phyloP scores from a whole-genome alignment of 495 filamentous ascomycete species.

The Hyaloscypha hepaticicola region DNA sequence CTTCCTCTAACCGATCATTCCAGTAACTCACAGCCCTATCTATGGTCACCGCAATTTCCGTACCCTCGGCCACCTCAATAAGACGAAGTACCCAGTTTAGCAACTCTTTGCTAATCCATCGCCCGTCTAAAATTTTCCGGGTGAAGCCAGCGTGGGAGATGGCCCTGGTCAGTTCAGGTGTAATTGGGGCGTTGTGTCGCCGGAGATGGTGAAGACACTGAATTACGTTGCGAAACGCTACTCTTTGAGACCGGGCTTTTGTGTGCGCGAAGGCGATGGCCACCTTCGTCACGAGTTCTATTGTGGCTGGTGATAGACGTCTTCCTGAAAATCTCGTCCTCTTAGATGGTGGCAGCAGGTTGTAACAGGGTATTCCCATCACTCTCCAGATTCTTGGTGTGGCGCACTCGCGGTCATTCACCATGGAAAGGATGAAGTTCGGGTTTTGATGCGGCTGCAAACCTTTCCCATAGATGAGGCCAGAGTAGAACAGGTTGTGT shows the following conservation, averaged over 20 bases:
- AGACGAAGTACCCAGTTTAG: constrained; percentile 40
- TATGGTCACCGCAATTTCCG: constrained; percentile 29
- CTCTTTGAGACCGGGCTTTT: constrained; percentile 35
- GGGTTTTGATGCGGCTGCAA: constrained; percentile 10
- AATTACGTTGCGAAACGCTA: constrained; percentile 40
- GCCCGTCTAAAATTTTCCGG: constrained; percentile 37
- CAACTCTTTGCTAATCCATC: constrained; percentile 38
- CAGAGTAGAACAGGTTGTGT: constrained; percentile 9
- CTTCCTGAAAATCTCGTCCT: constrained; percentile 16
- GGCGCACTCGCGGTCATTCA: constrained; percentile 13
- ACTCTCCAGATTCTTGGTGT: constrained; percentile 26
- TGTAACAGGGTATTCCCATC: constrained; percentile 20
- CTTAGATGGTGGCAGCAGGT: background rate
- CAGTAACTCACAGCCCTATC: constrained; percentile 23
- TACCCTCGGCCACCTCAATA: constrained; percentile 35
- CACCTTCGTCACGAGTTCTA: constrained; percentile 32
- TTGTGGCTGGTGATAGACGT: constrained; percentile 17
- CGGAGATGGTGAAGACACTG: constrained; percentile 38
- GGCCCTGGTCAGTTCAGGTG: constrained; percentile 33
- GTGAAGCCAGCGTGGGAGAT: constrained; percentile 39
- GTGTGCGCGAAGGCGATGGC: constrained; percentile 38
- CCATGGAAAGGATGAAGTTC: constrained; percentile 22
- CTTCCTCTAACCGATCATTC: constrained; percentile 12
- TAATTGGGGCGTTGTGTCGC: constrained; percentile 25
- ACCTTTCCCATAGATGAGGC: background rate